Base-by-base conservation (phyloP, 2,329 filamentous ascomycete species). In the Incumbomyces delicatus region DNA sequence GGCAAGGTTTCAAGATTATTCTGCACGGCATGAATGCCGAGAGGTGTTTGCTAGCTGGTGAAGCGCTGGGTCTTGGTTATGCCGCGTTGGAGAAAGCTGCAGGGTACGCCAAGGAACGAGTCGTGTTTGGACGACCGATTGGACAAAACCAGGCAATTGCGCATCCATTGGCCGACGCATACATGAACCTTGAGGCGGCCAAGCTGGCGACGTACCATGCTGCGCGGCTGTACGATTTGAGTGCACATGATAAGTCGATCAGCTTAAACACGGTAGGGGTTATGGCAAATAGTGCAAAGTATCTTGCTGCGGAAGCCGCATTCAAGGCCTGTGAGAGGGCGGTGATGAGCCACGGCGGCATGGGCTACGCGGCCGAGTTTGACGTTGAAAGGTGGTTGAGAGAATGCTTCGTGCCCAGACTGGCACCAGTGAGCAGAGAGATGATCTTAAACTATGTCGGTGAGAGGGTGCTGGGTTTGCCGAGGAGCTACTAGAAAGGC, bases 21-120 rank as follows among this genome's bases (percentile, higher is more conserved):
- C 73, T 88, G 18, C 81, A 87, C 57, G 83, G 85, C 2, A 86
- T 88, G 81, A 88, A 88, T 53, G 83, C 84, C 0, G 84, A 88
- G 61, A 72, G 84, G 2, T 86, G 83, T 58, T 72, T 88, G 0
- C 67, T 88, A 0, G 85, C 85, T 1, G 85, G 85, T 18, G 86
- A 92, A 66, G 85, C 87, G 0, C 71, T 92, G 0, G 86, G 87
- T 0, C 67, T 94, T 0, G 87, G 86, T 0, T 92, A 92, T 56
- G 83, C 80, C 0, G 85, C 78, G 8, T 65, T 81, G 22, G 68
- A 71, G 47, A 77, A 71, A 52, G 83, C 84, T 0, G 71, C 78
- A 0, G 69, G 67, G 14, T 88, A 88, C 54, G 82, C 83, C 0
- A 69, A 73, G 43, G 80, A 85, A 32, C 72, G 83, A 0, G 69